Percentiles rank a stretch among this genome's conserved stretches.
These are phyloP conservation scores for Tetracladium marchalianum DNA, from an alignment of 495 filamentous ascomycete genomes.

Conservation along the genomic window DNA sequence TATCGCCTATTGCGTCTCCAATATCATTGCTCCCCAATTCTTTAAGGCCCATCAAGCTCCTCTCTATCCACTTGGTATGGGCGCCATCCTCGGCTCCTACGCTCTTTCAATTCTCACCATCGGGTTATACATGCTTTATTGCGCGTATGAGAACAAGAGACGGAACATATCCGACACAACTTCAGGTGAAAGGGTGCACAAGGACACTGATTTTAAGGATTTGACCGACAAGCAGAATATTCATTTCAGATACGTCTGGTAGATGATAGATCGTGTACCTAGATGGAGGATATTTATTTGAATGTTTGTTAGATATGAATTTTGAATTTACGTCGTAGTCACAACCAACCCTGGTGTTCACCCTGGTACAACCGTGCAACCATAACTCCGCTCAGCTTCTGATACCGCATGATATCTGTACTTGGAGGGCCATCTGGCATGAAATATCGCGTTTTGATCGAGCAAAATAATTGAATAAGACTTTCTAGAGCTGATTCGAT, in stretches of 20 bases:
- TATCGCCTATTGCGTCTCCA: slow-evolving; percentile 31
- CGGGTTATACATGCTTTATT: slow-evolving; percentile 14
- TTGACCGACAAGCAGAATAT: slow-evolving; percentile 26
- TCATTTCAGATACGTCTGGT: slow-evolving; percentile 21
- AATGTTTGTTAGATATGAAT: neutral
- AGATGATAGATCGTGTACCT: no score
- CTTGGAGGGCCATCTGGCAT: no score
- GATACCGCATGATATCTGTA: no score
- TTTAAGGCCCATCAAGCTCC: slow-evolving; percentile 17
- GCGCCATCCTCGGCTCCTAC: slow-evolving; percentile 4
- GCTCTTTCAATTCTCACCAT: slow-evolving; percentile 9
- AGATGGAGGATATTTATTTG: no score
- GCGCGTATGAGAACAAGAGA: slow-evolving; percentile 14
- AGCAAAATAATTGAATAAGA: no score
- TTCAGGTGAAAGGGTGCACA: slow-evolving; percentile 5
- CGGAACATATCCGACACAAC: slow-evolving; percentile 18
- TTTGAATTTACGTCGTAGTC: no score
- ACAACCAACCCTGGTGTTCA: no score
- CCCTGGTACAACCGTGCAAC: no score
- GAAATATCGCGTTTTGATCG: no score
- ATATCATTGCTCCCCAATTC: slow-evolving; percentile 15
- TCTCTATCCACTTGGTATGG: slow-evolving; percentile 16
- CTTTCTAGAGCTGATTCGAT: no score
- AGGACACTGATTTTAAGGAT: slow-evolving; percentile 21
- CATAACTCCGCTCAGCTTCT: no score